Conservation (phyloP, 768 basidiomycete genomes). For the Clavaria fumosa region DNA sequence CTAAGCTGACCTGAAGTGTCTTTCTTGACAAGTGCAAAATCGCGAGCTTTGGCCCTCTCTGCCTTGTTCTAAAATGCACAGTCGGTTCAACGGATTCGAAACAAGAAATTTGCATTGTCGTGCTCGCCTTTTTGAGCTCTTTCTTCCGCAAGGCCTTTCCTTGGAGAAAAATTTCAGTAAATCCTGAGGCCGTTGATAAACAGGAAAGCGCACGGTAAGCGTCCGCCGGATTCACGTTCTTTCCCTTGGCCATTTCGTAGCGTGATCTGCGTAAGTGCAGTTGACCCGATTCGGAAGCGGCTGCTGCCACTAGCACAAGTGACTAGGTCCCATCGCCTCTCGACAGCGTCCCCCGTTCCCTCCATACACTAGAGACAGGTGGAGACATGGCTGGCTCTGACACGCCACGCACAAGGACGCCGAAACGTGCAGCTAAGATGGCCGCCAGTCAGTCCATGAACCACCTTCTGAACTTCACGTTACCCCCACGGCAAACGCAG, state of each 20-base stretch:
- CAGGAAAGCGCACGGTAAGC: conserved; percentile 77
- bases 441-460: conserved; percentile 51
- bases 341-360: too few relatives aligned
- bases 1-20: conserved; percentile 87
- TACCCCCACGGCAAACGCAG: conserved; percentile 72
- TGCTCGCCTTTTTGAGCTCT: conserved; percentile 81
- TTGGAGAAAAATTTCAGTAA: conserved; percentile 16
- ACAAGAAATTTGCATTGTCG: conserved; percentile 4
- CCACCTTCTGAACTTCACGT: conserved; percentile 86
- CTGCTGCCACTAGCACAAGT: too few relatives aligned
- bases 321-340: too few relatives aligned
- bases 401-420: conserved; percentile 22
- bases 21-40: conserved; percentile 88
- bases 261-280: too few relatives aligned
- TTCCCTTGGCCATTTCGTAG: conserved; percentile 89
- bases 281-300: too few relatives aligned
- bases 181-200: too few relatives aligned
- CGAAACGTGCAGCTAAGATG: conserved; percentile 56
- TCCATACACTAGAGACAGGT: too few relatives aligned
- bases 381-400: too few relatives aligned
- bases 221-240: conserved; percentile 87
- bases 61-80: conserved; percentile 75
- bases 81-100: conserved; percentile 10
- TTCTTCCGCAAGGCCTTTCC: conserved; percentile 90
- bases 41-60: conserved; percentile 63